phyloP scores from a whole-genome alignment of 441 rosid genomes.

The Mallotus repandus region DNA sequence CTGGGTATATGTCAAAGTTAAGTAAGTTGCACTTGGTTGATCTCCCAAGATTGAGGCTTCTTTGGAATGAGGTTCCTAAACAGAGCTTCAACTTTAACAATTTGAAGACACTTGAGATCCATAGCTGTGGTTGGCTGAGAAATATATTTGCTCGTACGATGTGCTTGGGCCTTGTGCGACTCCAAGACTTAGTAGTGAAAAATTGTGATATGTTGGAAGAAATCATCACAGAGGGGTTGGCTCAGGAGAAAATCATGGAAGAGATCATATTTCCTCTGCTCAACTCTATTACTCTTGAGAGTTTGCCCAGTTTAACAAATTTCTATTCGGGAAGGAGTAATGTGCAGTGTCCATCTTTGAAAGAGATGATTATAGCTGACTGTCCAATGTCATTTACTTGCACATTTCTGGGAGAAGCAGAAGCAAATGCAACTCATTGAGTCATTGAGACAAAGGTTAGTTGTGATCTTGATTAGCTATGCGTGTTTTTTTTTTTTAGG shows the following conservation, averaged over 20 bases:
- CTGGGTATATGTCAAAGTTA: not conserved
- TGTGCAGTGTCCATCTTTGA: not conserved
- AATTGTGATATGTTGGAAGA: constrained; percentile 15
- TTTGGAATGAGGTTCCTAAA: not conserved
- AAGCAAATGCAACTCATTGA: not conserved
- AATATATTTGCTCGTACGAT: constrained; percentile 18
- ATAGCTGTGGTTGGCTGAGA: constrained; percentile 26
- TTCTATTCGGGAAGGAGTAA: constrained; percentile 12
- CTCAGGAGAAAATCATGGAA: not conserved
- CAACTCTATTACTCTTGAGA: not conserved
- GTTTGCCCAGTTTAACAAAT: constrained; percentile 10
- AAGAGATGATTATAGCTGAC: not conserved
- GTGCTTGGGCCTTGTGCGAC: constrained; percentile 14
- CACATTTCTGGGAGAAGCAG: not conserved
- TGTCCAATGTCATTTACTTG: constrained; percentile 1
- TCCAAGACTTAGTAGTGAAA: constrained; percentile 12
- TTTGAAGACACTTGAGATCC: constrained; percentile 10
- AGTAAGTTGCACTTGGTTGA: constrained; percentile 12
- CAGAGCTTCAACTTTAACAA: constrained; percentile 2
- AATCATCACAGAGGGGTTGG: constrained; percentile 15
- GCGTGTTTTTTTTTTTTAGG: no score
- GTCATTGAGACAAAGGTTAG: not conserved
- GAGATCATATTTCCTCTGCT: constrained; percentile 16
- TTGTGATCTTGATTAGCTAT: no score
- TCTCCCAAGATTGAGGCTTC: no score